These are phyloP conservation scores for Crataegus laevigata DNA, from an alignment of 306 rosid genomes.

Conservation along the genomic window DNA sequence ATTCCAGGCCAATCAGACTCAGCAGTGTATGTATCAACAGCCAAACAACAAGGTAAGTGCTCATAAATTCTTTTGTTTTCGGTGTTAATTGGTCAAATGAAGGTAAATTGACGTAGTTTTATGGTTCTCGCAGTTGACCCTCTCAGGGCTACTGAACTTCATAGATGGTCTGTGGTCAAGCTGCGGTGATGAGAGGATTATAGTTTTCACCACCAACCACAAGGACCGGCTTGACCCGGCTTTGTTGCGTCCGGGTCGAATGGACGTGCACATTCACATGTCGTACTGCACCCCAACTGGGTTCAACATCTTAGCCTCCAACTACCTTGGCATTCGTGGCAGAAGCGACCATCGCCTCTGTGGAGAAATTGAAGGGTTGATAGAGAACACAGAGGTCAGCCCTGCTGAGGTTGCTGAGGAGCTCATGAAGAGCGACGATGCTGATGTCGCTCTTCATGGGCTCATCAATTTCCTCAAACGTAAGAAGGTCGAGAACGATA, in stretches of 20 bases:
- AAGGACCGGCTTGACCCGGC: slow-evolving; percentile 40
- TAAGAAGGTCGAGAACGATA: neutral
- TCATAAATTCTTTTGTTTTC: neutral
- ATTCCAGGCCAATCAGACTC: too few relatives aligned
- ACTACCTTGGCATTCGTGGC: slow-evolving; percentile 27
- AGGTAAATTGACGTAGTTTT: too few relatives aligned
- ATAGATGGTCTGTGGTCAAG: slow-evolving; percentile 58
- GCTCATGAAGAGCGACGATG: slow-evolving; percentile 35
- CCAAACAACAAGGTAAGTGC: neutral
- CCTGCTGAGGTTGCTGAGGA: slow-evolving; percentile 47
- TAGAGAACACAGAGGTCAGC: slow-evolving; percentile 24
- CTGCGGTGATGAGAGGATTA: slow-evolving; percentile 45
- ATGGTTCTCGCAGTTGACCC: slow-evolving; percentile 8
- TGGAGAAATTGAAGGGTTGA: slow-evolving; percentile 17
- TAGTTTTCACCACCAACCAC: slow-evolving; percentile 48
- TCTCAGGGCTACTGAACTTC: slow-evolving; percentile 31
- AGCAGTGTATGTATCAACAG: neutral
- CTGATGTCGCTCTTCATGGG: slow-evolving; percentile 14
- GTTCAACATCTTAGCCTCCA: slow-evolving; percentile 25
- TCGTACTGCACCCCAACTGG: slow-evolving; percentile 32
- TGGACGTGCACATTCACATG: slow-evolving; percentile 54
- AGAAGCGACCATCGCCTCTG: neutral
- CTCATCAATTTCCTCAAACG: slow-evolving; percentile 20
- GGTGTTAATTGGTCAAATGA: neutral
- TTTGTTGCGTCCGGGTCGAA: slow-evolving; percentile 40